Evolutionary conservation across 306 rosid genomes (phyloP).

Genomic region (Vigna trinervia): DNA sequence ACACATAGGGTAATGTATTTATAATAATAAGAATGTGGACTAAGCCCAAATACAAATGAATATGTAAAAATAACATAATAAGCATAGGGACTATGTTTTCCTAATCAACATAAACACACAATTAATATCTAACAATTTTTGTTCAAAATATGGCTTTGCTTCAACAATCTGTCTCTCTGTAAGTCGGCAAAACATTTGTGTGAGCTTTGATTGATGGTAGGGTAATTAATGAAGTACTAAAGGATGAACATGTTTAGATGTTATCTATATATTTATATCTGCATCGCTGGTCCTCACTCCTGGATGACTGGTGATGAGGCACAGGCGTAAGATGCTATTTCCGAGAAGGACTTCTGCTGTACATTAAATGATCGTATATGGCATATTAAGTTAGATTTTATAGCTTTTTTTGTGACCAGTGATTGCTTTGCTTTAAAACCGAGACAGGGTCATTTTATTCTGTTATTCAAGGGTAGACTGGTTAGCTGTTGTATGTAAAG

Average conservation of each 20-base stretch:
- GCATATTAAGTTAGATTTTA: not conserved
- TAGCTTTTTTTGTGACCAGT: constrained; percentile 2
- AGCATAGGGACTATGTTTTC: too few species aligned
- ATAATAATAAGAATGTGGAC: too few species aligned
- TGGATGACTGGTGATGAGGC: not conserved
- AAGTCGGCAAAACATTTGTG: not conserved
- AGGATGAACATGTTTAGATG: not conserved
- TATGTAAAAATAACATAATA: too few species aligned
- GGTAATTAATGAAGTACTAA: not conserved
- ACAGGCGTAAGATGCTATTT: constrained; percentile 6
- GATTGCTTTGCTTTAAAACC: constrained; percentile 9
- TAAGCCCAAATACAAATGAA: too few species aligned
- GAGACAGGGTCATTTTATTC: not conserved
- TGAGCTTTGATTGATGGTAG: not conserved
- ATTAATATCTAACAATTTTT: too few species aligned
- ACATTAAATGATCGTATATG: constrained; percentile 1
- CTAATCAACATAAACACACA: too few species aligned
- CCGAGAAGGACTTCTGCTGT: not conserved
- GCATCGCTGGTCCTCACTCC: not conserved
- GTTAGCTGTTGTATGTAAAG: constrained; percentile 23
- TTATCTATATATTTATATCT: not conserved
- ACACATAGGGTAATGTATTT: too few species aligned
- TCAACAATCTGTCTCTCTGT: not conserved
- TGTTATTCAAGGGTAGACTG: not conserved
- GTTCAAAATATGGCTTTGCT: not conserved